Percentiles rank a stretch among this genome's conserved stretches.
These are phyloP conservation scores for Fomitopsis betulina DNA, from an alignment of 1,284 basidiomycete species.

Conservation along the genomic window DNA sequence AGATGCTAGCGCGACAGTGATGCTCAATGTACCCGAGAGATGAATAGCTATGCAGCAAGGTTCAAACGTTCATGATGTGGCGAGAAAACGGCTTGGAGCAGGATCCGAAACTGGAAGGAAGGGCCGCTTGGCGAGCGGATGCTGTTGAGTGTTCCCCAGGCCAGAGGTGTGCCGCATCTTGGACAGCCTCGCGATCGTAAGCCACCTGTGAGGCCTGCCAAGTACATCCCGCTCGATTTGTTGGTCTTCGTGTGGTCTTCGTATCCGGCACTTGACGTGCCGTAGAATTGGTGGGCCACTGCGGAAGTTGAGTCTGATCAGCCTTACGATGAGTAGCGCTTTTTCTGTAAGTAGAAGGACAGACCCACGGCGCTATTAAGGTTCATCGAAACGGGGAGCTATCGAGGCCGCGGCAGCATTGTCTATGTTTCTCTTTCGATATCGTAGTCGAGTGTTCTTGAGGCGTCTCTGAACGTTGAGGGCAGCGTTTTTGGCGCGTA, in stretches of 20 bases:
- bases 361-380: not conserved
- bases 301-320: not conserved
- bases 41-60: not conserved
- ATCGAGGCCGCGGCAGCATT: not conserved
- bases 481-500: not conserved
- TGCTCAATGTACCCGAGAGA: not conserved
- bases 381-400: not conserved
- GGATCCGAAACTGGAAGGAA: not conserved
- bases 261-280: not conserved
- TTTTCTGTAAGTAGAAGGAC: not conserved
- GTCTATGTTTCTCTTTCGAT: not conserved
- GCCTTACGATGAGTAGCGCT: not conserved
- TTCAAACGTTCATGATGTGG: not conserved
- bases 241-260: not conserved
- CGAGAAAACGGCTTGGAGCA: not conserved
- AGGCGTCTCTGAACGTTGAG: not conserved
- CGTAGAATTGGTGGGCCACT: not conserved
- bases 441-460: not conserved
- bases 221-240: not conserved
- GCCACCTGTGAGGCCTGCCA: not conserved
- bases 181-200: not conserved
- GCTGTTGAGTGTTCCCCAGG: not conserved
- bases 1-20: not conserved
- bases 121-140: not conserved
- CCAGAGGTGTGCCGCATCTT: not conserved